Conservation (phyloP, 2,329 filamentous ascomycete species). For the Pyricularia grisea region DNA sequence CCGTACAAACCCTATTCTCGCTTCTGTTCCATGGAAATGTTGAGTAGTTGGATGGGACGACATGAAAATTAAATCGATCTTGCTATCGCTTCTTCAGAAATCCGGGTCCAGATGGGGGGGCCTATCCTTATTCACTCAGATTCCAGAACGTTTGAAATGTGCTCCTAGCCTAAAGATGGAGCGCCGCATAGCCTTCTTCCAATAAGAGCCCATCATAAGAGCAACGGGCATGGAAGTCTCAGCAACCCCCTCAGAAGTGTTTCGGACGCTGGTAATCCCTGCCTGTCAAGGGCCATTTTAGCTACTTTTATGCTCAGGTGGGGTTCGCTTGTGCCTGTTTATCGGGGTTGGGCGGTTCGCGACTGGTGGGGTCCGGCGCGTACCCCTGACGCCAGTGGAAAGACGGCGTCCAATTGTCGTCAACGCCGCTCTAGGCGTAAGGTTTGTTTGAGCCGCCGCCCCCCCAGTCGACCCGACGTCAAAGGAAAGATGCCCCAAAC, state of each 20-base stretch:
- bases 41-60: neutral
- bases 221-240: neutral
- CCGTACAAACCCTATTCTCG: too few species aligned
- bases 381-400: neutral
- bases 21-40: neutral
- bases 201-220: neutral
- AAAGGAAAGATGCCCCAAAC: neutral
- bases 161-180: neutral
- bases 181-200: neutral
- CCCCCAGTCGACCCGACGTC: neutral
- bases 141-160: neutral
- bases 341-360: neutral
- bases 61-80: neutral
- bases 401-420: neutral
- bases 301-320: neutral
- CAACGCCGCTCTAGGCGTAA: neutral
- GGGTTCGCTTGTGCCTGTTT: neutral
- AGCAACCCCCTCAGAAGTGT: neutral
- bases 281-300: neutral
- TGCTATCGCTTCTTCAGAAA: neutral
- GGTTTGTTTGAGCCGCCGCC: constrained; percentile 5
- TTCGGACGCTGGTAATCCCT: neutral
- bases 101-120: neutral
- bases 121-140: neutral
- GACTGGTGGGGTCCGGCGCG: neutral